Base-by-base conservation (phyloP, 1,139 yeast genomes). In the Martiniozyma asiatica region DNA sequence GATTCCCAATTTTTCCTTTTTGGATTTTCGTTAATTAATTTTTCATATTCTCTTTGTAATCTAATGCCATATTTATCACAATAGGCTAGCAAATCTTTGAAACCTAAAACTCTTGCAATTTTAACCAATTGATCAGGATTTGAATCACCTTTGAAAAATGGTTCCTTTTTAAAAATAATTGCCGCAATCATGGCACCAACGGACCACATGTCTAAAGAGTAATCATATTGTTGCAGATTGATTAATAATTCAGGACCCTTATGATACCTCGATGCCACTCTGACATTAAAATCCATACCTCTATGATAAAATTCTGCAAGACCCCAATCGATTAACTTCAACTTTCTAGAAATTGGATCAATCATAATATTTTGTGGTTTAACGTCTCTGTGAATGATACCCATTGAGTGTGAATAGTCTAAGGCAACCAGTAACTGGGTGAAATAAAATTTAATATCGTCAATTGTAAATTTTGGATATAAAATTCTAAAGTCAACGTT, bases 291-390 rank as follows among this genome's bases (percentile, higher is more conserved):
- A 48, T 85, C 95, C 42, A 81, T 82, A 14, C 94, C 93, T 6
- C 85, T 80, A 51, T 92, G 98, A 54, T 92, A 92, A 51, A 87
- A 89, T 55, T 92, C 99, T 4, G 98, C 98, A 36, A 92, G 64
- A 8, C 99, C 99, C 98, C 98, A 92, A 61, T 92, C 99, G 43
- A 92, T 92, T 41, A 92, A 68, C 41, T 96, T 69, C 43, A 92
- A 61, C 37, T 61, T 62, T 45, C 71, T 69, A 42, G 65, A 65
- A 33, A 72, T 72, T 43, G 89, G 97, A 54, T 92, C 98, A 49
- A 92, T 92, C 96, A 92, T 89, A 28, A 92, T 92, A 51, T 92
- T 92, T 53, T 92, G 97, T 18, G 98, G 98, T 56, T 92, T 92
- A 39, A 92, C 98, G 56, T 92, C 99, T 53, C 99, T 67, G 57